Conservation (phyloP, 2,329 filamentous ascomycete genomes). For the Tympanopsis confertula region DNA sequence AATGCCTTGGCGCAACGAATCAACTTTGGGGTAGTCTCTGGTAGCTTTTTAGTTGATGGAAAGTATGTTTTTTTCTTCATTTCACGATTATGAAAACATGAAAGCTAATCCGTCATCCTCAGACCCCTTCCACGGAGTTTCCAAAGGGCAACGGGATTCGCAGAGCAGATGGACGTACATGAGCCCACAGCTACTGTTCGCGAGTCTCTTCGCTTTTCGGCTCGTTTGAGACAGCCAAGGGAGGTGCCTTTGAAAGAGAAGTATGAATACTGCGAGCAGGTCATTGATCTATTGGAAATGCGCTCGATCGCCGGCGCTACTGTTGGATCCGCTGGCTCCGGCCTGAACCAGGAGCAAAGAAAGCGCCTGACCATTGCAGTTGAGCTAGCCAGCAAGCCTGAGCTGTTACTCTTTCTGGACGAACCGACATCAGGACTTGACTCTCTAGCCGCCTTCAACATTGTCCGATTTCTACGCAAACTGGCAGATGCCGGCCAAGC, state of each 20-base stretch:
- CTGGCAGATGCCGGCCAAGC: slow-evolving; percentile 47
- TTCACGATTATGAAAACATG: neutral
- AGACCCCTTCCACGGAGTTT: slow-evolving; percentile 61
- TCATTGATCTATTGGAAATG: slow-evolving; percentile 61
- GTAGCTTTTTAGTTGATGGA: slow-evolving; percentile 71
- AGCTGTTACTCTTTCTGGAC: slow-evolving; percentile 53
- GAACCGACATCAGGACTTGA: slow-evolving; percentile 49
- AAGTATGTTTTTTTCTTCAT: neutral
- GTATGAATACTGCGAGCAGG: slow-evolving; percentile 54
- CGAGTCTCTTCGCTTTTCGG: slow-evolving; percentile 55
- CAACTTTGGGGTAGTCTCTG: slow-evolving; percentile 64
- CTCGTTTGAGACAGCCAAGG: slow-evolving; percentile 47
- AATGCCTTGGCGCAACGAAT: slow-evolving; percentile 65
- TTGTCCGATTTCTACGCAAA: slow-evolving; percentile 48
- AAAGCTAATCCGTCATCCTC: neutral
- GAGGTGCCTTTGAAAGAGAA: slow-evolving; percentile 49
- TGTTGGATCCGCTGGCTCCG: slow-evolving; percentile 45
- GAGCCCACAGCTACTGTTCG: slow-evolving; percentile 55
- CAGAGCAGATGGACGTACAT: slow-evolving; percentile 56
- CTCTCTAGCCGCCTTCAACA: slow-evolving; percentile 46
- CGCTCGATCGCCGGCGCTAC: slow-evolving; percentile 52
- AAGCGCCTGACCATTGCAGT: slow-evolving; percentile 45
- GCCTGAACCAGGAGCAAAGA: slow-evolving; percentile 47
- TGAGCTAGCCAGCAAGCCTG: slow-evolving; percentile 43
- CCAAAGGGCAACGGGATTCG: slow-evolving; percentile 66